Conservation (phyloP, 2,329 filamentous ascomycete species). For the Alternaria ethzedia region DNA sequence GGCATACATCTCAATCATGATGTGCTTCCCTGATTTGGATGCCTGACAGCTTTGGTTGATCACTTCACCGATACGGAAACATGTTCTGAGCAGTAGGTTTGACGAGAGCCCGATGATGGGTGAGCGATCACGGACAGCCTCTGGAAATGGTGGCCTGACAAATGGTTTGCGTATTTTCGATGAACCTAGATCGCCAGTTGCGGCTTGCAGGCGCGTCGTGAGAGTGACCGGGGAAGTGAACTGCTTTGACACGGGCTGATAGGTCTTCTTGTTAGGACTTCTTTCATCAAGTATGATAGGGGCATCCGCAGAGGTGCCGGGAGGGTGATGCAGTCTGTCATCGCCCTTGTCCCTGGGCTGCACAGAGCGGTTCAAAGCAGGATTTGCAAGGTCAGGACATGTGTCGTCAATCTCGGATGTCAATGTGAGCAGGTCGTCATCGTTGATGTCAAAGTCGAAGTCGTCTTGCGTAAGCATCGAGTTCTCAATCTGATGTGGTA, state of each 20-base stretch:
- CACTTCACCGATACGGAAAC: constrained; percentile 69
- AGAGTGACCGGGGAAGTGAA: constrained; percentile 34
- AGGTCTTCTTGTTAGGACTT: background rate
- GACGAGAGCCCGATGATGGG: constrained; percentile 61
- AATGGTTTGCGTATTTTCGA: constrained; percentile 50
- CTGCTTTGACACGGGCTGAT: constrained; percentile 10
- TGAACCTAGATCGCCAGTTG: constrained; percentile 1
- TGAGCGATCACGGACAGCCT: constrained; percentile 58
- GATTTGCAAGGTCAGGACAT: background rate
- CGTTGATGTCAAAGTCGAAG: constrained; percentile 32
- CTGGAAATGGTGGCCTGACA: constrained; percentile 60
- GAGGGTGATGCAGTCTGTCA: too few species aligned
- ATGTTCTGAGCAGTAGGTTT: constrained; percentile 60
- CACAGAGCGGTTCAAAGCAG: constrained; percentile 1
- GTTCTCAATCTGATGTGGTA: background rate
- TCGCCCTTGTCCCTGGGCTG: background rate
- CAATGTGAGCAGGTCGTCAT: constrained; percentile 32
- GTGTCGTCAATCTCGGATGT: constrained; percentile 2
- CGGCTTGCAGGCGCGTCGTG: constrained; percentile 20
- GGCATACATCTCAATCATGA: constrained; percentile 68
- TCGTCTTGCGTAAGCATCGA: constrained; percentile 9
- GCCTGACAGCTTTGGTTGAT: constrained; percentile 57
- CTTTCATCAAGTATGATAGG: background rate
- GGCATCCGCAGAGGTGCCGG: background rate
- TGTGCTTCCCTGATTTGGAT: constrained; percentile 56